Conservation (phyloP, 2,329 filamentous ascomycete species). For the Colletotrichum godetiae region DNA sequence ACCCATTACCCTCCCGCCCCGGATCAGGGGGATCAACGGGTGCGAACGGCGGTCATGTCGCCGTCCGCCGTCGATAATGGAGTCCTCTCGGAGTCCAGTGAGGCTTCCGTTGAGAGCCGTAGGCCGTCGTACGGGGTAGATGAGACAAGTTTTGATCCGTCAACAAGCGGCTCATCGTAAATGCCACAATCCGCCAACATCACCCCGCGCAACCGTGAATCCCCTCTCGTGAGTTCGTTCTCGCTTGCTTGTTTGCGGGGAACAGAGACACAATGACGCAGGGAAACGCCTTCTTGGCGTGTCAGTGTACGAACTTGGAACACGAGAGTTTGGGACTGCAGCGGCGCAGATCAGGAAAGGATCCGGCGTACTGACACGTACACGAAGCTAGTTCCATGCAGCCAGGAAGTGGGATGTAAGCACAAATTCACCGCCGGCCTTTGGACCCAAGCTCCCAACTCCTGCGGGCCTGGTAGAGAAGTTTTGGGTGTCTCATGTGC, state of each 20-base stretch:
- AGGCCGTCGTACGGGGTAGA: not conserved
- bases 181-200: not conserved
- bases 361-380: not conserved
- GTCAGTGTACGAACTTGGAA: not conserved
- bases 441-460: not conserved
- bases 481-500: not conserved
- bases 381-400: not conserved
- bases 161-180: not conserved
- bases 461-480: not conserved
- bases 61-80: not conserved
- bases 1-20: not conserved
- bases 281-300: not conserved
- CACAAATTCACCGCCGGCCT: not conserved
- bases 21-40: not conserved
- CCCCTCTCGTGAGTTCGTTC: not conserved
- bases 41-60: not conserved
- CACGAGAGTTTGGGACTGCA: conserved; percentile 10
- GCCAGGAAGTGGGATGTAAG: not conserved
- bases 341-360: not conserved
- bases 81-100: not conserved
- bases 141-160: no score
- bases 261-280: conserved; percentile 14
- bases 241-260: conserved; percentile 13
- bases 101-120: not conserved
- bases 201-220: no score